Conservation (phyloP, 2,329 filamentous ascomycete genomes). For the Fusarium sp. region DNA sequence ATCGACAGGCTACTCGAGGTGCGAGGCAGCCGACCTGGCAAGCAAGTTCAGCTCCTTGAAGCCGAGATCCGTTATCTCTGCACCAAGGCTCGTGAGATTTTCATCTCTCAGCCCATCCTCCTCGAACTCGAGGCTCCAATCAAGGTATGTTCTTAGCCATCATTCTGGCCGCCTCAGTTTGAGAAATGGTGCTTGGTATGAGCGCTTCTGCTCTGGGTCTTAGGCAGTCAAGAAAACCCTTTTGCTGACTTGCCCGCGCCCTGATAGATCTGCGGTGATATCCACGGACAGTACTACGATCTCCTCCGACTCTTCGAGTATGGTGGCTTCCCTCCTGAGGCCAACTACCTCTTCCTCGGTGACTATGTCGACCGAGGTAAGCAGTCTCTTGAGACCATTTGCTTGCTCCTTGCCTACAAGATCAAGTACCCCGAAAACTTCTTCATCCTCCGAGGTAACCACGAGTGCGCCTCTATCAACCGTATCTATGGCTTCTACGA, state of each 20-base stretch:
- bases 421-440: conserved; percentile 99
- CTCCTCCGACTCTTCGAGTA: conserved; percentile 97
- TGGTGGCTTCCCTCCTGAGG: conserved; percentile 96
- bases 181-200: conserved; percentile 1
- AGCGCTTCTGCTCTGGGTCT: conserved; percentile 1
- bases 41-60: conserved; percentile 97
- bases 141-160: conserved; percentile 74
- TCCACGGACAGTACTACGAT: conserved; percentile 99
- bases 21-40: conserved; percentile 95
- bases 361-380: conserved; percentile 99
- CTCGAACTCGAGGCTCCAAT: conserved; percentile 98
- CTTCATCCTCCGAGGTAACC: conserved; percentile 97
- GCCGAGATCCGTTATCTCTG: conserved; percentile 96
- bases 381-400: conserved; percentile 98
- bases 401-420: conserved; percentile 96
- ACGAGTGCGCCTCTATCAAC: conserved; percentile 99
- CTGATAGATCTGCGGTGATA: conserved; percentile 94
- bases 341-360: conserved; percentile 99
- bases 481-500: conserved; percentile 99
- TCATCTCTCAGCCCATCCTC: conserved; percentile 98
- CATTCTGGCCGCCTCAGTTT: conserved; percentile 1
- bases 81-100: conserved; percentile 98
- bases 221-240: background rate
- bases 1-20: conserved; percentile 98
- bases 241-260: conserved; percentile 38